phyloP scores from a whole-genome alignment of 768 basidiomycete species.

The Tricholoma terreum region DNA sequence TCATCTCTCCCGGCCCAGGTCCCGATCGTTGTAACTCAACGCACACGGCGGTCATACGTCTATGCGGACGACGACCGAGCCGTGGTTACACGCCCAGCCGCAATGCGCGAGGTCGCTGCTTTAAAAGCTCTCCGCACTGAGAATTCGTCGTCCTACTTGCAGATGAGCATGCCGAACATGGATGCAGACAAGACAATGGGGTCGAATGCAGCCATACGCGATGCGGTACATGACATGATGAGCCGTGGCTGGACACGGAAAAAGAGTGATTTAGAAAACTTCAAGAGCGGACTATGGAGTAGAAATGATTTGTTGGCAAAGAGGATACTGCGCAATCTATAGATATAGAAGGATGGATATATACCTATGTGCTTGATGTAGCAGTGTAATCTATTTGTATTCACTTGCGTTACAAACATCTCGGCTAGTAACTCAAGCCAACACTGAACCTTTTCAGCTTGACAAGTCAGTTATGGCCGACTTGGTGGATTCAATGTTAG shows the following conservation, averaged over 20 bases:
- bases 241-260: constrained; percentile 28
- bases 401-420: background rate
- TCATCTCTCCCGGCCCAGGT: constrained; percentile 19
- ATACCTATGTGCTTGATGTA: background rate
- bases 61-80: constrained; percentile 36
- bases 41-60: constrained; percentile 34
- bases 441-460: background rate
- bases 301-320: constrained; percentile 28
- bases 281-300: constrained; percentile 30
- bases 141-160: constrained; percentile 22
- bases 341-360: constrained; percentile 5
- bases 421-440: background rate
- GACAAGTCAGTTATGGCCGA: constrained; percentile 53
- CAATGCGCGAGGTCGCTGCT: constrained; percentile 37
- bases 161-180: constrained; percentile 9
- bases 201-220: constrained; percentile 13
- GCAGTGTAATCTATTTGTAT: background rate
- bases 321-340: constrained; percentile 29
- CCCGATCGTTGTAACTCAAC: constrained; percentile 39
- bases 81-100: constrained; percentile 37
- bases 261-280: constrained; percentile 20
- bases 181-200: constrained; percentile 9
- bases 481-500: constrained; percentile 88
- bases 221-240: constrained; percentile 27
- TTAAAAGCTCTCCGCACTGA: constrained; percentile 35